A percentile compares a stretch with the other conserved stretches of the same genome.
These are phyloP conservation scores for Sporothrix sp. DNA, from an alignment of 2,329 filamentous ascomycete genomes.

Conservation along the genomic window DNA sequence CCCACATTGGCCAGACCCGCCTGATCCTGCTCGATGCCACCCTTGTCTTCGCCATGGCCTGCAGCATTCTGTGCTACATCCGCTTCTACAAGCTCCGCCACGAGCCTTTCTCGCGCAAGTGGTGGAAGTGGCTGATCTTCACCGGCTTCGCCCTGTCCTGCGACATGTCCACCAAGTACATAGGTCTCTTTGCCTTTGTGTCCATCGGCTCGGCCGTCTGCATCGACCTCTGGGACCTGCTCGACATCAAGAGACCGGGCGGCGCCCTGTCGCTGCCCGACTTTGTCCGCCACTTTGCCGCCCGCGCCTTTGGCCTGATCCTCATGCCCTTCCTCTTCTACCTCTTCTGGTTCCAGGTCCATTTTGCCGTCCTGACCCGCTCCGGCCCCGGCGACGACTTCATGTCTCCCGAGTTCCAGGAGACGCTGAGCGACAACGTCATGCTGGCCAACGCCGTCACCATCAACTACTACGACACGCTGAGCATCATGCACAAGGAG, in stretches of 20 bases:
- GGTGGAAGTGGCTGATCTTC: conserved; percentile 98
- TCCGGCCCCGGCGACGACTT: conserved; percentile 97
- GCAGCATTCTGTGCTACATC: conserved; percentile 88
- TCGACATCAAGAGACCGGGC: conserved; percentile 76
- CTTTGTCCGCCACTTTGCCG: conserved; percentile 83
- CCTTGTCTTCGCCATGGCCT: conserved; percentile 89
- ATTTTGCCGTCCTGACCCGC: conserved; percentile 78
- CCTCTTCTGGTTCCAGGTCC: conserved; percentile 99
- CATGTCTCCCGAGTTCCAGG: conserved; percentile 97
- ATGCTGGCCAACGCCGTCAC: conserved; percentile 81
- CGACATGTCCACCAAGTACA: conserved; percentile 97
- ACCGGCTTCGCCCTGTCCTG: conserved; percentile 93
- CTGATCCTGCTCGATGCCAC: conserved; percentile 92
- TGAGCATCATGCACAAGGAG: conserved; percentile 90
- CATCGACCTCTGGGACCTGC: conserved; percentile 90
- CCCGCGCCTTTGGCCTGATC: conserved; percentile 77
- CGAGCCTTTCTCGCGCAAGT: conserved; percentile 81
- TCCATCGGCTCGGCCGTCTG: conserved; percentile 89
- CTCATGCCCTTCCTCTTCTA: conserved; percentile 94
- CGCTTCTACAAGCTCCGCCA: conserved; percentile 96
- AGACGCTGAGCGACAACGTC: conserved; percentile 87
- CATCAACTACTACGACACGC: conserved; percentile 82
- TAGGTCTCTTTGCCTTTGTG: conserved; percentile 92
- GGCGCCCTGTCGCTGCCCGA: conserved; percentile 70
- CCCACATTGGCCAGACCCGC: conserved; percentile 91